Evolutionary conservation across 2,329 filamentous ascomycete genomes (phyloP).

Genomic region (Aspergillus hortae): DNA sequence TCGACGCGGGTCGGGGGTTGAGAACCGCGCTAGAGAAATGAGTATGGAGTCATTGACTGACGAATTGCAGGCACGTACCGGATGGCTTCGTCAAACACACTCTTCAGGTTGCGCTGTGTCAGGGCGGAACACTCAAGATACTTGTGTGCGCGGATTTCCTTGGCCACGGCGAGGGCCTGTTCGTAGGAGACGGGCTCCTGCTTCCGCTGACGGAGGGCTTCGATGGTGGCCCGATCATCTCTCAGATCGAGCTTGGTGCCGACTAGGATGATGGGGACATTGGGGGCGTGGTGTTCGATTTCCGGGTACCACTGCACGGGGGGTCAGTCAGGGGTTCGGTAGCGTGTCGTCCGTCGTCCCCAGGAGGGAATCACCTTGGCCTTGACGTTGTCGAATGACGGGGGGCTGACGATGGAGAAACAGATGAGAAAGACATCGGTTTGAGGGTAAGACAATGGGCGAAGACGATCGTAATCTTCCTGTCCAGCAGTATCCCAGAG

Average conservation of each 20-base stretch:
- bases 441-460: slow-evolving; percentile 94
- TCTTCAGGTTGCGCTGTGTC: slow-evolving; percentile 95
- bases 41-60: neutral
- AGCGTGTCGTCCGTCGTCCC: neutral
- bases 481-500: slow-evolving; percentile 98
- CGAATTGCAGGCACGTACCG: slow-evolving; percentile 59
- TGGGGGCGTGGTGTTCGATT: slow-evolving; percentile 93
- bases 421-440: slow-evolving; percentile 98
- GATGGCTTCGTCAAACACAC: slow-evolving; percentile 97
- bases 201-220: slow-evolving; percentile 81
- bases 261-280: slow-evolving; percentile 93
- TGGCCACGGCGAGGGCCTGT: slow-evolving; percentile 80
- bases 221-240: slow-evolving; percentile 78
- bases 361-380: slow-evolving; percentile 67
- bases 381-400: slow-evolving; percentile 98
- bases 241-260: slow-evolving; percentile 95
- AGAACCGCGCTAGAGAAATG: slow-evolving; percentile 42
- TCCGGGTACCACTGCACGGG: slow-evolving; percentile 82
- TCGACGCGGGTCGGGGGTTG: slow-evolving; percentile 45
- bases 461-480: slow-evolving; percentile 94
- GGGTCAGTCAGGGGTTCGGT: slow-evolving; percentile 7
- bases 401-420: slow-evolving; percentile 96
- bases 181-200: slow-evolving; percentile 98
- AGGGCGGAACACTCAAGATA: slow-evolving; percentile 97
- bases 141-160: slow-evolving; percentile 94